Percentiles rank a stretch among this genome's conserved stretches.
phyloP scores from a whole-genome alignment of 1,284 basidiomycete species.

The Mrakiaceae sp. region DNA sequence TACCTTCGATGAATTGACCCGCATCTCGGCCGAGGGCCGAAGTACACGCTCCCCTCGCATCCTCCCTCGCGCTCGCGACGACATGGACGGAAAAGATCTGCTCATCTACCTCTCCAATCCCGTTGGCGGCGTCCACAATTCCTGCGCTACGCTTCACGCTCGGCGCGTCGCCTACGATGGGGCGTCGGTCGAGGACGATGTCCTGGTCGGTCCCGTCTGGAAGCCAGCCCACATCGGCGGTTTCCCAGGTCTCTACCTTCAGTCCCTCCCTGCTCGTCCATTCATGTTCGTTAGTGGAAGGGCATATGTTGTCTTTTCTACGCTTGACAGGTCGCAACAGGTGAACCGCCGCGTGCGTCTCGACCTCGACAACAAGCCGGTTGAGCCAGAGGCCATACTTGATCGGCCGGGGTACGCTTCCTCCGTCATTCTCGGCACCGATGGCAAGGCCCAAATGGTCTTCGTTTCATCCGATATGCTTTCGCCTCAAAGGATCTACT shows the following conservation, averaged over 20 bases:
- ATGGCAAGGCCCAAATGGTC: slow-evolving; percentile 40
- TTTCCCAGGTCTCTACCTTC: slow-evolving; percentile 55
- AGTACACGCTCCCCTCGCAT: slow-evolving; percentile 51
- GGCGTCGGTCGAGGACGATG: slow-evolving; percentile 9
- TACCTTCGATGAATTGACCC: slow-evolving; percentile 27
- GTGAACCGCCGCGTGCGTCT: no score
- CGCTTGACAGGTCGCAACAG: slow-evolving; percentile 37
- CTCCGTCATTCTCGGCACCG: slow-evolving; percentile 37
- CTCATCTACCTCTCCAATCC: slow-evolving; percentile 49
- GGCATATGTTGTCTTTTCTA: slow-evolving; percentile 39
- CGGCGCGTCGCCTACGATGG: slow-evolving; percentile 28
- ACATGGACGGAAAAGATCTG: slow-evolving; percentile 19
- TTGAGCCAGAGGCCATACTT: no score
- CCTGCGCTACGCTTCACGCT: slow-evolving; percentile 44
- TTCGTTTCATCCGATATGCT: slow-evolving; percentile 30
- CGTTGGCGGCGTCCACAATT: slow-evolving; percentile 50
- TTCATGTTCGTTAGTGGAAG: slow-evolving; percentile 25
- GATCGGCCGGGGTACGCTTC: no score
- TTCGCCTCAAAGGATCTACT: no score
- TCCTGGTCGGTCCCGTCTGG: slow-evolving; percentile 38
- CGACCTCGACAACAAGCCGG: no score
- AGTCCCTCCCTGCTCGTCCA: slow-evolving; percentile 40
- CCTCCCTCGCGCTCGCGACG: slow-evolving; percentile 21
- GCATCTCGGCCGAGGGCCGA: slow-evolving; percentile 36
- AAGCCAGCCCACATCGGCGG: slow-evolving; percentile 23